Evolutionary conservation across 2,329 filamentous ascomycete genomes (phyloP).

Genomic region (Mycogone perniciosa): DNA sequence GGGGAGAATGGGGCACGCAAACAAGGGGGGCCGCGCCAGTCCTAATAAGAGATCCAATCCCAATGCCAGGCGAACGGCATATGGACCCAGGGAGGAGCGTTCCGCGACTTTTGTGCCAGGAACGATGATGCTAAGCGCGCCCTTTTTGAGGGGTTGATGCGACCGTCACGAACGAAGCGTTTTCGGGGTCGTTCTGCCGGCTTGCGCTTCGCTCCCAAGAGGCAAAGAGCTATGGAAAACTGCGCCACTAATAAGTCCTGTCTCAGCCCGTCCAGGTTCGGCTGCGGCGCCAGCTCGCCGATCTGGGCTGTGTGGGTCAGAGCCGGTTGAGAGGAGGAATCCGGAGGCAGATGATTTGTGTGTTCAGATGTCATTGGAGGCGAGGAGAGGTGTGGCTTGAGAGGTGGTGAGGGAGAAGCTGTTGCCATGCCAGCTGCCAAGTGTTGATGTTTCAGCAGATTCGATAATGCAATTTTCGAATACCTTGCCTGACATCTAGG

Average conservation of each 20-base stretch:
- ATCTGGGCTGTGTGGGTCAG: slow-evolving; percentile 12
- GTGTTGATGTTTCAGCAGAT: too few relatives aligned
- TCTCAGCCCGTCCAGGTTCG: slow-evolving; percentile 20
- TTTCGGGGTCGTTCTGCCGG: not conserved
- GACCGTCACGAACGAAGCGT: not conserved
- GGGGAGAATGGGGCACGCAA: not conserved
- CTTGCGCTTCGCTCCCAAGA: not conserved
- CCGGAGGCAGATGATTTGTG: slow-evolving; percentile 1
- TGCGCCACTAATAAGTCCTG: slow-evolving; percentile 21
- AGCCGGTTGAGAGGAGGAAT: not conserved
- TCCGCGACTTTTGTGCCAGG: slow-evolving; percentile 5
- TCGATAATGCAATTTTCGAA: too few relatives aligned
- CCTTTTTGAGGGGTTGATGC: not conserved
- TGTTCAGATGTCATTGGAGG: slow-evolving; percentile 7
- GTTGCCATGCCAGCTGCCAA: too few relatives aligned
- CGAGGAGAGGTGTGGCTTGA: slow-evolving; percentile 7
- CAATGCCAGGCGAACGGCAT: slow-evolving; percentile 1
- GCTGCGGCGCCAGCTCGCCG: slow-evolving; percentile 13
- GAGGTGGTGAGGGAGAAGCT: too few relatives aligned
- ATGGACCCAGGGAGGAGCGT: slow-evolving; percentile 6
- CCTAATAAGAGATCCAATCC: not conserved
- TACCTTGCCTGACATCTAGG: too few relatives aligned
- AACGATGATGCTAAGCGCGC: slow-evolving; percentile 9
- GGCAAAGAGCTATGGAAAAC: slow-evolving; percentile 5
- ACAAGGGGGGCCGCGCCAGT: not conserved